These are phyloP conservation scores for Calophaca sinica DNA, from an alignment of 306 rosid species.

Conservation along the genomic window DNA sequence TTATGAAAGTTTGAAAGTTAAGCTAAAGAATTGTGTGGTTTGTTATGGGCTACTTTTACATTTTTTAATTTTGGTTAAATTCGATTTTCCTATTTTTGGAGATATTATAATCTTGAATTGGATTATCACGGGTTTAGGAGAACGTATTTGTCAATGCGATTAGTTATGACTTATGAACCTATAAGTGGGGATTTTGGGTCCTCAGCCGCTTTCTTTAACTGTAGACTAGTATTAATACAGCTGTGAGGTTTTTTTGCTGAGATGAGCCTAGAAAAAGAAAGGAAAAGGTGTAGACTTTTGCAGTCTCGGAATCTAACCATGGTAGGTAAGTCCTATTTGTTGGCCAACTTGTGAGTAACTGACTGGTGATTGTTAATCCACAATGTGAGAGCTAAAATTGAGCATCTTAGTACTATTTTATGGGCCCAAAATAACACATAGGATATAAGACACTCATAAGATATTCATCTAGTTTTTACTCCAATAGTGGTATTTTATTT, in stretches of 20 bases:
- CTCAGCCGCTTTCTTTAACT: conserved; percentile 15
- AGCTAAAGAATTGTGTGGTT: neutral
- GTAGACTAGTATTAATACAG: neutral
- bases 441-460: too few relatives aligned
- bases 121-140: conserved; percentile 1
- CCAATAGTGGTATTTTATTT: too few relatives aligned
- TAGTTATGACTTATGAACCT: neutral
- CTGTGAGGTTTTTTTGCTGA: conserved; percentile 1
- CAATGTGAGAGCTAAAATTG: too few relatives aligned
- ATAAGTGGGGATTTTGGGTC: neutral
- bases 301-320: conserved; percentile 15
- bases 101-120: neutral
- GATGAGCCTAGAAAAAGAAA: neutral
- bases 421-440: too few relatives aligned
- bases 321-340: conserved; percentile 51
- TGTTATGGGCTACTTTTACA: neutral
- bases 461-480: too few relatives aligned
- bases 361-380: too few relatives aligned
- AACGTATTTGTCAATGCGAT: conserved; percentile 12
- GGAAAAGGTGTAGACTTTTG: conserved; percentile 17
- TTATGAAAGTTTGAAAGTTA: neutral
- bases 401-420: too few relatives aligned
- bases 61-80: neutral
- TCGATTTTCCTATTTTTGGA: neutral
- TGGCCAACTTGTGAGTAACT: conserved; percentile 43